These are phyloP conservation scores for Aspergillus bertholletiae DNA, from an alignment of 495 filamentous ascomycete genomes.

Conservation along the genomic window DNA sequence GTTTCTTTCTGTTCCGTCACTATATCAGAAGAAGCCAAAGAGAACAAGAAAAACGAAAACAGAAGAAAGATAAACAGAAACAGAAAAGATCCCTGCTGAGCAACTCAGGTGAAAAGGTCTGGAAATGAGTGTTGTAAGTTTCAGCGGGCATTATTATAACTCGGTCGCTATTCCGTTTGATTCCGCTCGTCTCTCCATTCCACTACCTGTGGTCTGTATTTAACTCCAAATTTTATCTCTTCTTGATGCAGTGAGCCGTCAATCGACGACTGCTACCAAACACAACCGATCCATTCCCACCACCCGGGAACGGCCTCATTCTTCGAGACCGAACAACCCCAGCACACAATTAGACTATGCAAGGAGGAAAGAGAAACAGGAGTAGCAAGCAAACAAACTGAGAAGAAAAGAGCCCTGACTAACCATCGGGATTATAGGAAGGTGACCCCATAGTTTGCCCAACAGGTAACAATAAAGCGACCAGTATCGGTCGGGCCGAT, in stretches of 20 bases:
- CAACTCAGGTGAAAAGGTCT: too few species aligned
- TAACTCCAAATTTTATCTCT: not conserved
- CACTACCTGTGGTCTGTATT: not conserved
- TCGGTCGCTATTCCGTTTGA: not conserved
- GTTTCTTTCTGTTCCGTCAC: not conserved
- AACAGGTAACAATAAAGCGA: constrained; percentile 14
- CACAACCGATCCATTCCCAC: not conserved
- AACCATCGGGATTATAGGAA: constrained; percentile 39
- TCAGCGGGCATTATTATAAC: not conserved
- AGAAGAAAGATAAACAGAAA: not conserved
- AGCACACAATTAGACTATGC: not conserved
- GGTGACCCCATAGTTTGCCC: constrained; percentile 37
- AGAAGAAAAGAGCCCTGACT: constrained; percentile 26
- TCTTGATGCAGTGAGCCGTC: not conserved
- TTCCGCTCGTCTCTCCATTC: constrained; percentile 8
- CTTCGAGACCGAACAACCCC: not conserved
- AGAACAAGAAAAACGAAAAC: not conserved
- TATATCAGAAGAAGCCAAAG: not conserved
- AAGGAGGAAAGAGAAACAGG: not conserved
- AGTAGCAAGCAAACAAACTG: constrained; percentile 18
- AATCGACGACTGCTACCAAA: not conserved
- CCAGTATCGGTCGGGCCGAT: constrained; percentile 22
- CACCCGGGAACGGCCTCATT: not conserved
- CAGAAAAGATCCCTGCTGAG: too few species aligned
- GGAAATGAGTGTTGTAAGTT: constrained; percentile 4